These are phyloP conservation scores for Phytopythium chamaehyphon DNA, from an alignment of 352 stramenopile genomes.

Conservation along the genomic window DNA sequence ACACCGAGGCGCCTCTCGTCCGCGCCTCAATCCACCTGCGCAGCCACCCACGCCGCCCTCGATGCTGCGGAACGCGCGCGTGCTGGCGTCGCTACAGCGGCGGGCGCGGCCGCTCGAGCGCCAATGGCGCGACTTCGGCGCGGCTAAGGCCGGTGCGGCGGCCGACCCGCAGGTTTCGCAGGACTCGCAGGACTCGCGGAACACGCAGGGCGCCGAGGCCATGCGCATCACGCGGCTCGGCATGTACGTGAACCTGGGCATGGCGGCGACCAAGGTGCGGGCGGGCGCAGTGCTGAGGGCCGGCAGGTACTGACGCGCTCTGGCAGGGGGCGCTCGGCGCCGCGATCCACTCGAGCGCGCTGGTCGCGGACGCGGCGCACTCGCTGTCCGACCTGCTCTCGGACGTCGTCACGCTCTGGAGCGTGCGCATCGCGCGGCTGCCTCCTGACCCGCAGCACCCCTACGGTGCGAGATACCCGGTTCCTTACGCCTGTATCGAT, in stretches of 20 bases:
- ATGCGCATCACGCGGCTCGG: slow-evolving; percentile 91
- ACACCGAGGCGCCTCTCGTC: no score
- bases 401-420: slow-evolving; percentile 96
- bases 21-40: not conserved
- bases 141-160: slow-evolving; percentile 8
- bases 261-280: slow-evolving; percentile 84
- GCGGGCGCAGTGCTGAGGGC: no score
- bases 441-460: slow-evolving; percentile 93
- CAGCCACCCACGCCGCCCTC: not conserved
- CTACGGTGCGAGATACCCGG: slow-evolving; percentile 39
- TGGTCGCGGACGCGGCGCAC: slow-evolving; percentile 96
- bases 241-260: slow-evolving; percentile 92
- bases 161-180: no score
- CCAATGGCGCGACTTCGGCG: slow-evolving; percentile 13
- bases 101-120: not conserved
- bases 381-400: slow-evolving; percentile 94
- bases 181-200: slow-evolving; percentile 1
- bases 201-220: slow-evolving; percentile 45
- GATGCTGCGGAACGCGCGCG: slow-evolving; percentile 6
- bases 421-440: slow-evolving; percentile 87
- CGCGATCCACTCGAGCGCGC: slow-evolving; percentile 83
- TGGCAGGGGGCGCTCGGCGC: slow-evolving; percentile 64
- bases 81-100: slow-evolving; percentile 13
- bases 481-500: not conserved
- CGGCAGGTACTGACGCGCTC: not conserved